Conservation (phyloP, 768 basidiomycete species). For the Termitomyces eurrhizus region DNA sequence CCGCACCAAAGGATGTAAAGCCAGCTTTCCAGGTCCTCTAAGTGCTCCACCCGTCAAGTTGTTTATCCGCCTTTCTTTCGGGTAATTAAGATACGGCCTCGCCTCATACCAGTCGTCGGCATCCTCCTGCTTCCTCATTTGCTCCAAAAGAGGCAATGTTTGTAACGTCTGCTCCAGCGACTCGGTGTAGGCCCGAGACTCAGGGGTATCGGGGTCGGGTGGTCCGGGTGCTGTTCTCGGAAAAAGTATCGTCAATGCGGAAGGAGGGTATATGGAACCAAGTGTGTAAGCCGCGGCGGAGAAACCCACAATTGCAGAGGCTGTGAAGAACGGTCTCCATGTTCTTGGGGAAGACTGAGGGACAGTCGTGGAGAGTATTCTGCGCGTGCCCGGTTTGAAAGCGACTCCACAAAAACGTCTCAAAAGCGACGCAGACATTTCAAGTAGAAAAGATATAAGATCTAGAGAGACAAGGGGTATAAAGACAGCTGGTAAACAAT, state of each 20-base stretch:
- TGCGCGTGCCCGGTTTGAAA: conserved; percentile 3
- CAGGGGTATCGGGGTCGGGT: conserved; percentile 48
- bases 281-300: conserved; percentile 41
- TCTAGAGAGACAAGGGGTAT: neutral
- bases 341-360: conserved; percentile 10
- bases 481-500: neutral
- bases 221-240: conserved; percentile 78
- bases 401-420: conserved; percentile 3
- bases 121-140: conserved; percentile 48
- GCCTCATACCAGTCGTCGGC: conserved; percentile 71
- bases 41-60: conserved; percentile 81
- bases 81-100: conserved; percentile 67
- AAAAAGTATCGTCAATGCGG: conserved; percentile 61
- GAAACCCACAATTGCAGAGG: conserved; percentile 26
- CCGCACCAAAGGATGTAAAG: conserved; percentile 74
- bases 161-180: conserved; percentile 69
- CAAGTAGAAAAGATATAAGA: neutral
- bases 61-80: conserved; percentile 75
- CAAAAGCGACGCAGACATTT: conserved; percentile 12
- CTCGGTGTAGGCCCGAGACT: conserved; percentile 53
- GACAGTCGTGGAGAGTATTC: conserved; percentile 7
- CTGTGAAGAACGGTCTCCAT: conserved; percentile 21
- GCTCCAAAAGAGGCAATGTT: conserved; percentile 40
- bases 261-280: conserved; percentile 72
- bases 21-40: conserved; percentile 84